Conservation (phyloP, 306 rosid species). For the Myrica gale region DNA sequence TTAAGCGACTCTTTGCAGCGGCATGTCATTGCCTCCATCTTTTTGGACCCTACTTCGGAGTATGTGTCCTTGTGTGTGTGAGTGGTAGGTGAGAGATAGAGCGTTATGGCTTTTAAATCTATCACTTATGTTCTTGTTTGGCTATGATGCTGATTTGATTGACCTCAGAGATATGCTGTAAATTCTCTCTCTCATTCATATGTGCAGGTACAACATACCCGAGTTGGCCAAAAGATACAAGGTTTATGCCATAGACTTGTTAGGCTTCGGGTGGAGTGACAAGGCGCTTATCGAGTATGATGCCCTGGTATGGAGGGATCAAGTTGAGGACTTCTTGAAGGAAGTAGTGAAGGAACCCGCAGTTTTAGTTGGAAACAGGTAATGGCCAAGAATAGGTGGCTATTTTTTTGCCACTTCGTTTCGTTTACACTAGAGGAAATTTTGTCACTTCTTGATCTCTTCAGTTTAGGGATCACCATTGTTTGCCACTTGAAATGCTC, state of each 20-base stretch:
- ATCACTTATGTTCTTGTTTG: neutral
- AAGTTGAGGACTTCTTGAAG: slow-evolving; percentile 78
- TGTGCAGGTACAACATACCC: slow-evolving; percentile 81
- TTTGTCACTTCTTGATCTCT: neutral
- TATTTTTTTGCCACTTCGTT: neutral
- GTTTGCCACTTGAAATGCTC: neutral
- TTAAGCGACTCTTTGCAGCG: neutral
- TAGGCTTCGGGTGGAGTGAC: slow-evolving; percentile 99
- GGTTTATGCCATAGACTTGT: slow-evolving; percentile 92
- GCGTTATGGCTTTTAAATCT: no score
- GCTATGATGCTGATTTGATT: neutral
- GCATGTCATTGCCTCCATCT: neutral
- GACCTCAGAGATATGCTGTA: slow-evolving; percentile 5
- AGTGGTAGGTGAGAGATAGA: neutral
- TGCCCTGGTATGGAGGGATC: slow-evolving; percentile 91
- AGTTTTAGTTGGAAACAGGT: slow-evolving; percentile 90
- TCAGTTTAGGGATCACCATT: neutral
- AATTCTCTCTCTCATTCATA: slow-evolving; percentile 6
- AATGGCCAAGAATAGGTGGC: slow-evolving; percentile 9
- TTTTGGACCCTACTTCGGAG: neutral
- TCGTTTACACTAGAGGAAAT: neutral
- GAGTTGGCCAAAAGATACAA: slow-evolving; percentile 79
- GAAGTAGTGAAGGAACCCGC: slow-evolving; percentile 88
- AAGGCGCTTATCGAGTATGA: slow-evolving; percentile 90
- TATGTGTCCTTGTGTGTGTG: neutral